Base-by-base conservation (phyloP, 805 yeast species). In the Saccharomycopsis babjevae region DNA sequence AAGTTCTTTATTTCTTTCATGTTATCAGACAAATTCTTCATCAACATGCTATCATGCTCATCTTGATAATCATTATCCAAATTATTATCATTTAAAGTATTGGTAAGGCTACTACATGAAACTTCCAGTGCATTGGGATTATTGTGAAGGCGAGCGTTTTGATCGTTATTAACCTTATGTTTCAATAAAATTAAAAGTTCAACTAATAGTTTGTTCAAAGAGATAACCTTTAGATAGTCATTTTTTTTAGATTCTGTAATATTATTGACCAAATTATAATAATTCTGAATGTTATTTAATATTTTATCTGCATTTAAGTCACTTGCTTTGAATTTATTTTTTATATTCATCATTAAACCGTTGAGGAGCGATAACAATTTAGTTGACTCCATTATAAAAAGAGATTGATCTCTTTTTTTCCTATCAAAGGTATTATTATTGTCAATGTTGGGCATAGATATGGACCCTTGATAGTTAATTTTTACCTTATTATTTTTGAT, bases 401-500 rank as follows among this genome's bases (percentile, higher is more conserved):
- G 56, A 6, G 56, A 54, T 30, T 30, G 39, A n/a, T 32, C 57
- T 2, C 13, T 18, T 7, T 40, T 16, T 40, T 40, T 40, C 16
- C 46, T 18, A 40, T 46, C 52, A 46, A 25, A 46, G 16, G 28
- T 32, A 18, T 52, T 52, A 52, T 52, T 52, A 30, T 22, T 22
- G 13, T 34, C 56, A 32, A 46, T 46, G 32, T 46, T 46, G 10
- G 52, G 52, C 32, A 46, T 22, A 10, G 30, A 46, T 22, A 46
- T 46, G n/a, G 52, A 54, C 20, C 22, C 54, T 16, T 40, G 20
- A 36, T 30, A 34, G 39, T 57, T 28, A n/a, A 59, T 18, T 34
- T 32, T 57, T 18, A 56, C 54, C 25, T 57, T 52, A 16, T 59
- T 50, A 40, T 55, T 55, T 55, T 62, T 62, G 39, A 70, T 67